Evolutionary conservation across 1,139 yeast genomes (phyloP), one percentile per base, ranked within the genome.

Genomic region (Geotrichum carabidarum): DNA sequence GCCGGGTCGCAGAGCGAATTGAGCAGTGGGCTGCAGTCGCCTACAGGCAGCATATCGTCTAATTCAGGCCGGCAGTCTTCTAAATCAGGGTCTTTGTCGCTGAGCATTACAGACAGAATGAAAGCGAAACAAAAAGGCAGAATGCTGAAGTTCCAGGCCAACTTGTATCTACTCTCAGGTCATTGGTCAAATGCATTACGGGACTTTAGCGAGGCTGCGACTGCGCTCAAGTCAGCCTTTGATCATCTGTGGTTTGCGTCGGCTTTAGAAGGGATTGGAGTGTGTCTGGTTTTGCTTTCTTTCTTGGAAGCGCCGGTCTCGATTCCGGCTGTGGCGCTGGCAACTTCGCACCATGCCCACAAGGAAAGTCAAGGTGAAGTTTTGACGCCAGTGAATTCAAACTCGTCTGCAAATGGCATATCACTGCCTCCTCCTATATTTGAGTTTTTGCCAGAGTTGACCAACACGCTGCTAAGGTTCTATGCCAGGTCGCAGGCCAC

Each of bases 161-260:
- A 84, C 59, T 80, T 91, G 62, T 84, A 80, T 64, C 72, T 93
- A 9, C 70, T 93, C 48, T 85, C 96, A 0, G 99, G 99, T 0
- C 79, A 86, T 57, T 77, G 85, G 53, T 68, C 75, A 11, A 88
- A 83, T 57, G 95, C 98, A 0, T 66, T 90, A 53, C 74, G 77
- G 36, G 81, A 82, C 57, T 86, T 90, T 61, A 78, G 83, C 12
- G 96, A 90, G 44, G 83, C 97, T 0, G 77, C 86, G 1, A 65
- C 75, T 1, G 73, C 78, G 38, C 71, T 90, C 54, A 81, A 81
- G 58, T 76, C 80, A 35, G 75, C 84, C 1, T 83, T 83, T 50
- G 99, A 93, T 68, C 79, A 80, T 63, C 72, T 93, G 22, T 93
- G 99, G 99, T 75, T 88, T 30, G 98, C 85, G 0, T 84, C 93